Conservation (phyloP, 2,329 filamentous ascomycete species). For the Talaromyces funiculosus region DNA sequence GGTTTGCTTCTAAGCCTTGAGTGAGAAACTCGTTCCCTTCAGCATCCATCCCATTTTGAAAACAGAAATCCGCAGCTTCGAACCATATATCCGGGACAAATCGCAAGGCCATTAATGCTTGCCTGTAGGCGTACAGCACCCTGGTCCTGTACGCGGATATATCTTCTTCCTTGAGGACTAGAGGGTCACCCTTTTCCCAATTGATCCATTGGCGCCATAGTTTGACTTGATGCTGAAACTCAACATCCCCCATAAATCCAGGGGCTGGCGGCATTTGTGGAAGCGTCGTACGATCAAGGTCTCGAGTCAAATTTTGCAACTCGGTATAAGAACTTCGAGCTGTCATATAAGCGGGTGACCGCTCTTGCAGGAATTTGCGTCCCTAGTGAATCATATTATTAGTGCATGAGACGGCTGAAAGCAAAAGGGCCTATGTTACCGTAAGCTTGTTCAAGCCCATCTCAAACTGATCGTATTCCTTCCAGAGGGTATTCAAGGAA, state of each 20-base stretch:
- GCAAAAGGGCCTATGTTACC: conserved; percentile 42
- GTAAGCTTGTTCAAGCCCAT: conserved; percentile 89
- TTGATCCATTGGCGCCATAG: conserved; percentile 91
- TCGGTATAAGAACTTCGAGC: conserved; percentile 85
- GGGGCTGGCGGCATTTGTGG: conserved; percentile 75
- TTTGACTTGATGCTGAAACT: conserved; percentile 76
- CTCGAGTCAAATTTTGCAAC: conserved; percentile 79
- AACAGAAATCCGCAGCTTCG: conserved; percentile 89
- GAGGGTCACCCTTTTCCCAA: conserved; percentile 90
- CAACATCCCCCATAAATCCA: conserved; percentile 80
- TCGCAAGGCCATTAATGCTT: conserved; percentile 83
- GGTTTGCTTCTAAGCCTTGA: conserved; percentile 81
- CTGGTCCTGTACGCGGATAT: conserved; percentile 67
- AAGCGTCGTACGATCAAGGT: conserved; percentile 69
- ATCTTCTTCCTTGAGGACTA: conserved; percentile 81
- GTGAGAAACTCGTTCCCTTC: conserved; percentile 74
- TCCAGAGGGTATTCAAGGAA: conserved; percentile 81
- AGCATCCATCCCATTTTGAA: conserved; percentile 64
- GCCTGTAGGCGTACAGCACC: conserved; percentile 85
- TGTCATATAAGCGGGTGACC: conserved; percentile 91
- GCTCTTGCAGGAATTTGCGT: conserved; percentile 89
- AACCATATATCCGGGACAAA: conserved; percentile 98
- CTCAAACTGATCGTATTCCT: conserved; percentile 96
- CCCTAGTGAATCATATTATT: conserved; percentile 50
- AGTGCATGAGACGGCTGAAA: background rate